Percentiles rank a stretch among this genome's conserved stretches.
Conservation (phyloP, 176 grass and related monocot species). For the Zea luxurians region DNA sequence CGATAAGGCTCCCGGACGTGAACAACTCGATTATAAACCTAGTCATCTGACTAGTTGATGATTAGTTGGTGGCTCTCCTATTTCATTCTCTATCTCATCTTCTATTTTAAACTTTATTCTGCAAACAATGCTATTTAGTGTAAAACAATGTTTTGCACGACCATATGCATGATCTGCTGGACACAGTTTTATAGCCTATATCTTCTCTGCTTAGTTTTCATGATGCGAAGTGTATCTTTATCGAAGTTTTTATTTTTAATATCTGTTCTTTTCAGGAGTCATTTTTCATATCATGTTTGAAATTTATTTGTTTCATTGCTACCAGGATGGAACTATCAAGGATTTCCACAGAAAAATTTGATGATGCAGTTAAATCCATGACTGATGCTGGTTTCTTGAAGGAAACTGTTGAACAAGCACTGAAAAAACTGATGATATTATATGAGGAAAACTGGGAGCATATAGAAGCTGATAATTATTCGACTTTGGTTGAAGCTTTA, state of each 20-base stretch:
- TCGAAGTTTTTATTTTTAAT: background rate
- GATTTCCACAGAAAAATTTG: conserved; percentile 7
- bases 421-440: conserved; percentile 48
- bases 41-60: too few relatives aligned
- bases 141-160: too few relatives aligned
- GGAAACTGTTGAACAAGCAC: conserved; percentile 35
- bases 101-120: too few relatives aligned
- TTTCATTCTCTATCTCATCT: too few relatives aligned
- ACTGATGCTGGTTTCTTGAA: conserved; percentile 39
- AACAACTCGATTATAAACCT: too few relatives aligned
- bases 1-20: too few relatives aligned
- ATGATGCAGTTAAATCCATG: conserved; percentile 46
- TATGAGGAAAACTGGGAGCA: conserved; percentile 68
- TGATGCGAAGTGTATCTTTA: background rate
- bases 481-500: conserved; percentile 53
- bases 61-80: too few relatives aligned
- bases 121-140: too few relatives aligned
- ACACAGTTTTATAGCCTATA: too few relatives aligned
- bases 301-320: conserved; percentile 23
- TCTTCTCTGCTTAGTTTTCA: background rate
- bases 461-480: conserved; percentile 81
- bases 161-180: too few relatives aligned
- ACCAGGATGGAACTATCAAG: conserved; percentile 35
- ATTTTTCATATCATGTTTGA: conserved; percentile 8
- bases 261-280: background rate